These are phyloP conservation scores for Colletotrichum gloeosporioides DNA, from an alignment of 2,329 filamentous ascomycete genomes.

Conservation along the genomic window DNA sequence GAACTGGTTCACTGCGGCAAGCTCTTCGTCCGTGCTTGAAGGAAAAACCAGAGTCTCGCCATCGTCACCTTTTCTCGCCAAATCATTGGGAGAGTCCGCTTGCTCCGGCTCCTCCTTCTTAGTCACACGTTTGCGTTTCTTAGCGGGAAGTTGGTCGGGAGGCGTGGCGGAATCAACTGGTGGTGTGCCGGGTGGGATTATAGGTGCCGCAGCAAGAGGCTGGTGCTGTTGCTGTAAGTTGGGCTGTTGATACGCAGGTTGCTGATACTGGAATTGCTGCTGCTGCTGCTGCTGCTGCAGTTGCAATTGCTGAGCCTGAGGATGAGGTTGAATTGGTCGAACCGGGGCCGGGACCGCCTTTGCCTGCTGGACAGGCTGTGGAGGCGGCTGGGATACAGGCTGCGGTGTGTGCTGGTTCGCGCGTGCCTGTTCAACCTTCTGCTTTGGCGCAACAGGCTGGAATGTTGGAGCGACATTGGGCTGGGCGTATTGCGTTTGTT, in stretches of 20 bases:
- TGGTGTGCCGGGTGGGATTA: constrained; percentile 22
- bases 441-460: constrained; percentile 11
- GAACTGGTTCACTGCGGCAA: constrained; percentile 40
- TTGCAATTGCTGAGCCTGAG: background rate
- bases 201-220: constrained; percentile 13
- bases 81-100: constrained; percentile 34
- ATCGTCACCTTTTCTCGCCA: constrained; percentile 38
- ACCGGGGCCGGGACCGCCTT: background rate
- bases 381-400: constrained; percentile 19
- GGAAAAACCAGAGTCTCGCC: constrained; percentile 30
- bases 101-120: constrained; percentile 34
- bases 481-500: constrained; percentile 16
- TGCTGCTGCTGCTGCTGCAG: background rate
- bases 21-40: constrained; percentile 24
- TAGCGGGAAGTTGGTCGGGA: constrained; percentile 32
- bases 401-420: background rate
- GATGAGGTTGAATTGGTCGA: constrained; percentile 4
- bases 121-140: constrained; percentile 42
- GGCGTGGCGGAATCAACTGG: constrained; percentile 11
- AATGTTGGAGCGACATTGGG: background rate
- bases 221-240: background rate
- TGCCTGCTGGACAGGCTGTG: constrained; percentile 24
- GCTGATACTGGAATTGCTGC: constrained; percentile 1
- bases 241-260: background rate
- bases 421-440: background rate